Evolutionary conservation across 805 yeast species (phyloP), one percentile per base, ranked within the genome.

Genomic region (Saccharomycopsis sp.): DNA sequence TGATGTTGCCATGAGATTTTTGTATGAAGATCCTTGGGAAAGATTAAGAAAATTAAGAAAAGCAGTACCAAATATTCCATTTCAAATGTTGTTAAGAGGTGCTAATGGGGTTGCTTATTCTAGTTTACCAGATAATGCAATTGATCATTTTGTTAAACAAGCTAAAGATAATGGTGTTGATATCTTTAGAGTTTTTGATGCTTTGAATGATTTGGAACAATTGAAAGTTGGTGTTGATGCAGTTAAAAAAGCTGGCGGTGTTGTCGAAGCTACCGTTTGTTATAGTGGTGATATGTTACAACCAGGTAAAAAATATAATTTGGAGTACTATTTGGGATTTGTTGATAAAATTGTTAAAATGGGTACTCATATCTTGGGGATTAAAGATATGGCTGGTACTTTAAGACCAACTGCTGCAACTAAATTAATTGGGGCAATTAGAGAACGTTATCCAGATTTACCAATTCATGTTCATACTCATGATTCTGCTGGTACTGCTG

Each of bases 371-470:
- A 75, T 93, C 58, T 73, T 93, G 56, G 98, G 97, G 69, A 93
- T 93, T 63, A 93, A 93, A 70, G 99, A 93, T 70, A 93, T 93
- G 99, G 99, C 99, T 47, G 99, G 99, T 72, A 90, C 97, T 53
- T 66, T 93, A 71, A 89, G 90, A 67, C 98, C 99, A 51, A 71
- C 77, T 50, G 98, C 98, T 51, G 98, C 98, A 37, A 77, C 73
- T 40, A 55, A 81, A 44, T 78, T 93, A 61, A 76, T 93, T 56
- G 78, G 89, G 50, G 70, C 85, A 23, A 78, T 93, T 56, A 80
- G 98, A 68, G 77, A 75, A 50, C 81, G 76, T 66, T 86, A 85
- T 67, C 98, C 99, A 47, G 79, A 86, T 59, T 73, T 93, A 61
- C 97, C 97, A 56, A 93, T 93, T 61, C 99, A 93, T 63, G 97